Evolutionary conservation across 2,329 filamentous ascomycete genomes (phyloP), one percentile per base, ranked within the genome.

Genomic region (Sporothrix dimorphospora): DNA sequence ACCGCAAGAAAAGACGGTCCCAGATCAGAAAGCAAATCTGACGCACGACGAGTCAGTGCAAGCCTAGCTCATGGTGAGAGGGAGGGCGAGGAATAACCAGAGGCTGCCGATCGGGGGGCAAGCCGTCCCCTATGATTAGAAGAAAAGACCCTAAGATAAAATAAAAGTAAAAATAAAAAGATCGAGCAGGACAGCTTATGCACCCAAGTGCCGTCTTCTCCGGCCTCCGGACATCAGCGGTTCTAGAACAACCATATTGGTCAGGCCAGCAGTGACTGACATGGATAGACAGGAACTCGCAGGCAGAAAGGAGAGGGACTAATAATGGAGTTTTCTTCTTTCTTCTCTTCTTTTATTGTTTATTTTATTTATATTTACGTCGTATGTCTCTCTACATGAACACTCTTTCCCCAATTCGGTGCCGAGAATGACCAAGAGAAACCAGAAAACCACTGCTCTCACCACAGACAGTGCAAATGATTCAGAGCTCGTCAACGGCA

Each of bases 11-110:
- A 38, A 63, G 21, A 42, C n/a, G 51, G 21, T 16, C 51, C 27
- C 51, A 6, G 51, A 30, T 30, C n/a, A 63, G 59, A 63, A 45
- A 14, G 8, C 59, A 63, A 16, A 63, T 63, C 57, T n/a, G 38
- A 45, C 4, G 34, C 59, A 63, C 59, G 59, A 38, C 38, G 59
- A 63, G 59, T 61, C 34, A 42, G 34, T 42, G 12, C 59, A 45
- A 63, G n/a, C n/a, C 57, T 42, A 45, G 59, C 21, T 24, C 55
- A 19, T 38, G n/a, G 34, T 63, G 40, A 8, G 30, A 19, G 38
- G 34, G 59, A 38, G 38, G 38, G 34, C n/a, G 27, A 63, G 34
- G 21, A 63, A 63, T 42, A 63, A 63, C n/a, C 34, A 24, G n/a
- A 42, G 40, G 21, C 19, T 61, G 57, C 30, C 34, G 57, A 61